A percentile compares a stretch with the other conserved stretches of the same genome.
Conservation (phyloP, 2,329 filamentous ascomycete genomes). For the Talaromyces sp. region DNA sequence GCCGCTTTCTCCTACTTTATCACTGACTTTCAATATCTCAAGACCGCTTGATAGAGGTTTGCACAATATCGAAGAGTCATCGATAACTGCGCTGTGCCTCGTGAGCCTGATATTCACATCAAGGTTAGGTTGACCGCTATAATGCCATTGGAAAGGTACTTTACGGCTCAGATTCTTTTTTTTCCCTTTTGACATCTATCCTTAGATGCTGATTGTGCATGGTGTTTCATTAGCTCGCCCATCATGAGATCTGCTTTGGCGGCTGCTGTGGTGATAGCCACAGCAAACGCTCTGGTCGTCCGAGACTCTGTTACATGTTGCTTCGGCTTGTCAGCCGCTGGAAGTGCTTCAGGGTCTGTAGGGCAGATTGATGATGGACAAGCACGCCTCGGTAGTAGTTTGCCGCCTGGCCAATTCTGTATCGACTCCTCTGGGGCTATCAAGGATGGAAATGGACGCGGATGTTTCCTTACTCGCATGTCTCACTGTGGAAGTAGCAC, state of each 20-base stretch:
- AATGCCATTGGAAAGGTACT: background rate
- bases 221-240: background rate
- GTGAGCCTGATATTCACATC: background rate
- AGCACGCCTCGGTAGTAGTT: slow-evolving; percentile 53
- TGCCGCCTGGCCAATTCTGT: slow-evolving; percentile 51
- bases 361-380: slow-evolving; percentile 62
- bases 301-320: slow-evolving; percentile 44
- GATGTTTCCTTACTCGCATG: slow-evolving; percentile 62
- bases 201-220: background rate
- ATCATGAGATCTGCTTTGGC: slow-evolving; percentile 41
- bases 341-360: slow-evolving; percentile 50
- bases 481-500: slow-evolving; percentile 16
- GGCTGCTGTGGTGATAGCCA: slow-evolving; percentile 38
- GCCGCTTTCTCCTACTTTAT: background rate
- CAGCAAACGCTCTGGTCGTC: slow-evolving; percentile 42
- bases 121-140: background rate
- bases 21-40: background rate
- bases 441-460: slow-evolving; percentile 54
- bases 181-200: background rate
- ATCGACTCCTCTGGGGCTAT: slow-evolving; percentile 53
- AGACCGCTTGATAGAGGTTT: background rate
- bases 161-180: background rate
- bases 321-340: slow-evolving; percentile 52
- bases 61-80: background rate
- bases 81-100: background rate